phyloP scores from a whole-genome alignment of 169 alveolate species.

The Eimeria maxima region DNA sequence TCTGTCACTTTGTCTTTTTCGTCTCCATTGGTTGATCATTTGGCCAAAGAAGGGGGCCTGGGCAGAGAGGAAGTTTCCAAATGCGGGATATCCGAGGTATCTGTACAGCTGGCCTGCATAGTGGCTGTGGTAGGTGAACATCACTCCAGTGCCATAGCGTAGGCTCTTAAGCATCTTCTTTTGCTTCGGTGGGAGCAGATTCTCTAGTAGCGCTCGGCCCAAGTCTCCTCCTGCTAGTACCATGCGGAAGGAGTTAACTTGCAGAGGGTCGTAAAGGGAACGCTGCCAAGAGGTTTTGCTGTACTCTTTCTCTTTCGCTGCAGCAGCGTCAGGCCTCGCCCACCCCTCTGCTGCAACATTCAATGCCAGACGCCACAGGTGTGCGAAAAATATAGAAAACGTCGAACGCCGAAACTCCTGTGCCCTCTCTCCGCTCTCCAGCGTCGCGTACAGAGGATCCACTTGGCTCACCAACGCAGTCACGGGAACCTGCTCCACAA shows the following conservation, averaged over 20 bases:
- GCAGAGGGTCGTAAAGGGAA: not conserved
- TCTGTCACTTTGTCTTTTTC: not conserved
- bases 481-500: not conserved
- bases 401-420: slow-evolving; percentile 13
- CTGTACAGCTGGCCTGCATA: slow-evolving; percentile 17
- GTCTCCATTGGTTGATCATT: not conserved
- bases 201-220: not conserved
- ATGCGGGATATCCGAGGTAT: not conserved
- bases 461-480: not conserved
- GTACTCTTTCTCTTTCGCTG: not conserved
- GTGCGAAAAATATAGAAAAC: not conserved
- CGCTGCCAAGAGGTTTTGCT: not conserved
- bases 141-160: not conserved
- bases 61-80: slow-evolving; percentile 4
- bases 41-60: slow-evolving; percentile 47
- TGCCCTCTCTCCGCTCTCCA: not conserved
- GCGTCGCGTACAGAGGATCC: not conserved
- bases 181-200: not conserved
- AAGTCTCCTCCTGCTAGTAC: slow-evolving; percentile 29
- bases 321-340: not conserved
- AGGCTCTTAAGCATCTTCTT: slow-evolving; percentile 15
- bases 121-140: not conserved
- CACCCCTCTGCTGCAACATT: not conserved
- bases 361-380: not conserved
- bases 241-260: slow-evolving; percentile 43